Evolutionary conservation across 1,284 basidiomycete species (phyloP).

Genomic region (Farysia itapuensis): DNA sequence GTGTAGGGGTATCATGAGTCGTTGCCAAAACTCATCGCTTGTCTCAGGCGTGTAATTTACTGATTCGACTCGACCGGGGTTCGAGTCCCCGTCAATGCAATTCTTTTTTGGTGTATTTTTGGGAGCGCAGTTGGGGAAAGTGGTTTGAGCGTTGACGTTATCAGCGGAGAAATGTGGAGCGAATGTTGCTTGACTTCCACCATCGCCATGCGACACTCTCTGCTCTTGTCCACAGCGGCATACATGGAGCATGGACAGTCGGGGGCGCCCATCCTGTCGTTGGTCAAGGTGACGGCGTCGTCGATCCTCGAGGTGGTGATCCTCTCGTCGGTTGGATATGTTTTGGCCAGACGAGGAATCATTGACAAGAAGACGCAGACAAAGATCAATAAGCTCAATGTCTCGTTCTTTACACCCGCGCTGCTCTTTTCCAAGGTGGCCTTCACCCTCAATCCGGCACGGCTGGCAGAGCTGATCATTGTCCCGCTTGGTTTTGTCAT

Average conservation of each 20-base stretch:
- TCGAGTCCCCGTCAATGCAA: constrained; percentile 49
- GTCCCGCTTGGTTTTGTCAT: constrained; percentile 78
- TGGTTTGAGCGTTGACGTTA: too few relatives aligned
- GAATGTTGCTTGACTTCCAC: too few relatives aligned
- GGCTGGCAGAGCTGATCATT: constrained; percentile 84
- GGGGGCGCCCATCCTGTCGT: constrained; percentile 38
- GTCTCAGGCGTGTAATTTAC: constrained; percentile 10
- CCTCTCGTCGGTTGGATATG: constrained; percentile 80
- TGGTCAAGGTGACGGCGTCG: constrained; percentile 49
- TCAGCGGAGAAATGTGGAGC: too few relatives aligned
- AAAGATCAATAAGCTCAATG: constrained; percentile 66
- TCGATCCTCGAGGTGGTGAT: constrained; percentile 87
- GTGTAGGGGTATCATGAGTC: constrained; percentile 42
- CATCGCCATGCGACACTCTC: constrained; percentile 19
- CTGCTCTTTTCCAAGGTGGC: constrained; percentile 92
- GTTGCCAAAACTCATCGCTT: constrained; percentile 34
- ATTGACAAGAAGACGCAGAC: constrained; percentile 87
- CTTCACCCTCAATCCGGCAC: constrained; percentile 68
- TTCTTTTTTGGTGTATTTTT: too few relatives aligned
- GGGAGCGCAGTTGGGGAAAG: too few relatives aligned
- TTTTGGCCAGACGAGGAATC: constrained; percentile 75
- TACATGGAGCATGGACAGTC: constrained; percentile 31
- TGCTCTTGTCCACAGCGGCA: constrained; percentile 20
- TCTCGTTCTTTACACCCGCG: constrained; percentile 87
- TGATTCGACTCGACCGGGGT: constrained; percentile 44